These are phyloP conservation scores for Sugiyamaella xylanicola DNA, from an alignment of 1,139 yeast genomes.

Conservation along the genomic window DNA sequence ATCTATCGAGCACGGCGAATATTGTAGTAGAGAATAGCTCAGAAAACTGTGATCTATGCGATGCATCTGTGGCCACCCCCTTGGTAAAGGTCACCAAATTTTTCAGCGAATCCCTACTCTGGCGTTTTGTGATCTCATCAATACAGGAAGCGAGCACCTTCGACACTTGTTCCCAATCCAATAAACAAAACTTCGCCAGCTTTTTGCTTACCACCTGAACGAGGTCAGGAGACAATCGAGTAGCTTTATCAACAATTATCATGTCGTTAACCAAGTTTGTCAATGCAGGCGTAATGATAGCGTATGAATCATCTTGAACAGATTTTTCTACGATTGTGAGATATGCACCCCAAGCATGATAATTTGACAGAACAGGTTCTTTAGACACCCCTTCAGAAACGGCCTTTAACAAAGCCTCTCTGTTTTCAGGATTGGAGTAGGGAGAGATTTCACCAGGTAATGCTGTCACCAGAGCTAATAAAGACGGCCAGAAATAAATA, in stretches of 20 bases:
- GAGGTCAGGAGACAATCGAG: slow-evolving; percentile 22
- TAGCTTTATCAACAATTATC: slow-evolving; percentile 23
- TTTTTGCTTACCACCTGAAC: slow-evolving; percentile 30
- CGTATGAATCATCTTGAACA: not conserved
- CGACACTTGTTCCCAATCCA: slow-evolving; percentile 10
- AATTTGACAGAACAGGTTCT: slow-evolving; percentile 29
- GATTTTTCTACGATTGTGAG: slow-evolving; percentile 31
- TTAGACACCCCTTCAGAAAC: slow-evolving; percentile 36
- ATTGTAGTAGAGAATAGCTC: not conserved
- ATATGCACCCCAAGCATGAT: slow-evolving; percentile 34
- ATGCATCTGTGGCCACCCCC: not conserved
- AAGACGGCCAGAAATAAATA: slow-evolving; percentile 37
- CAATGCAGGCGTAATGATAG: slow-evolving; percentile 19
- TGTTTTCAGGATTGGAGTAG: slow-evolving; percentile 15
- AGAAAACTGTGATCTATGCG: not conserved
- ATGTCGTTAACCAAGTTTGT: slow-evolving; percentile 20
- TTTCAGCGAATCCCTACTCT: slow-evolving; percentile 3
- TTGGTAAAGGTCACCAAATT: not conserved
- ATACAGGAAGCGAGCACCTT: not conserved
- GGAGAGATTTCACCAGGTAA: slow-evolving; percentile 32
- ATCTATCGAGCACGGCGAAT: not conserved
- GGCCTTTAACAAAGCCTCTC: slow-evolving; percentile 25
- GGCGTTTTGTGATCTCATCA: slow-evolving; percentile 10
- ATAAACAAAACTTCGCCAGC: slow-evolving; percentile 22
- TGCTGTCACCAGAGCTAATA: slow-evolving; percentile 31